Evolutionary conservation across 2,329 filamentous ascomycete genomes (phyloP), one percentile per base, ranked within the genome.

Genomic region (Venturia aucupariae): DNA sequence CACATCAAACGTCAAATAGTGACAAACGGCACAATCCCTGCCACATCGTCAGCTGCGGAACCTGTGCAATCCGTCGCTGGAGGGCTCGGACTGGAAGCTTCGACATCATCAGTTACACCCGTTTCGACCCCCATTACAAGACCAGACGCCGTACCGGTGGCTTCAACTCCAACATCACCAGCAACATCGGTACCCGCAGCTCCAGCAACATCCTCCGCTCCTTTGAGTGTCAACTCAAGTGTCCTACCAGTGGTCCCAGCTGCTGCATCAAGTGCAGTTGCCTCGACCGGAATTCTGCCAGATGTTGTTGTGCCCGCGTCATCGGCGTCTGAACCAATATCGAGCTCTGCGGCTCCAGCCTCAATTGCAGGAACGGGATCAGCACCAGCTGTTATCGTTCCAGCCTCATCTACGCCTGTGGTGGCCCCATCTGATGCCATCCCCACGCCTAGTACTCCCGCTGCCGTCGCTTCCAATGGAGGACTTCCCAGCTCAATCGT

Each of bases 1-100:
- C 74, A 78, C 63, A 69, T 79, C 38, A 80, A 79, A 71, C 72
- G 79, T 62, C 74, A 78, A 68, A 75, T 75, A 63, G 63, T 72
- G 57, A 72, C 72, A 62, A 75, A 76, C 64, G 70, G 67, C 30
- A 75, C 74, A 48, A 68, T 69, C 19, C 68, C 73, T 41, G 60
- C 55, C 30, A 30, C 44, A 41, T 39, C 61, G 64, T 64, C 62
- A 8, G 67, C 62, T 64, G 65, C 19, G 4, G 48, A 48, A 4
- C 19, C 46, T 2, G 17, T 55, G 19, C 5, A 6, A 39, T 38
- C 61, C 3, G 44, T 54, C 7, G 61, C 48, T 24, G 30, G 19
- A 22, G 61, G 42, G 2, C 19, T 32, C 35, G 48, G 32, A 38
- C 3, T 39, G 51, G 48, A 19, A 22, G 24, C 44, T 15, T 35